A percentile compares a stretch with the other conserved stretches of the same genome.
Evolutionary conservation across 768 basidiomycete genomes (phyloP).

Genomic region (Hydnum rufescens): DNA sequence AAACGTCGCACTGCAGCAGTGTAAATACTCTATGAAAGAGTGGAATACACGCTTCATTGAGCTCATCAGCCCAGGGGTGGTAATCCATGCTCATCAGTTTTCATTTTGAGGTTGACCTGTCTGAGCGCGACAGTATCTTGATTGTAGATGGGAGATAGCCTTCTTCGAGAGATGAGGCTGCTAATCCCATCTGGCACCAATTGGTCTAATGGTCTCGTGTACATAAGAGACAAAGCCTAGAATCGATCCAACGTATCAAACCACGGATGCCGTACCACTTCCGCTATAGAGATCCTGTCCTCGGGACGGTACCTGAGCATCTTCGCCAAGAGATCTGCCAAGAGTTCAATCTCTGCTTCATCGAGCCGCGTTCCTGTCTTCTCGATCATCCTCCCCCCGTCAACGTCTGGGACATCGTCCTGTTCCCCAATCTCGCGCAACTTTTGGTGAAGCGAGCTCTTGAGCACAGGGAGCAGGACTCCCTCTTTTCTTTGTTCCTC

Average conservation of each 20-base stretch:
- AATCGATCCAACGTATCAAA: no score
- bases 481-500: constrained; percentile 15
- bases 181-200: no score
- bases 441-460: constrained; percentile 16
- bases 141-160: no score
- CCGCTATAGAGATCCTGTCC: constrained; percentile 22
- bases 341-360: constrained; percentile 19
- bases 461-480: constrained; percentile 13
- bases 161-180: no score
- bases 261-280: constrained; percentile 22
- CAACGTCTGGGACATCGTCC: constrained; percentile 13
- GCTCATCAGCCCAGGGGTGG: no score
- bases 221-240: no score
- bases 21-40: no score
- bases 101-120: no score
- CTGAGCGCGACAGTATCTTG: no score
- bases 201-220: no score
- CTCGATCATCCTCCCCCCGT: constrained; percentile 22
- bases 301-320: constrained; percentile 25
- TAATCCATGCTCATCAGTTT: no score
- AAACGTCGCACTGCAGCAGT: not conserved
- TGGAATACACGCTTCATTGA: no score
- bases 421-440: constrained; percentile 17
- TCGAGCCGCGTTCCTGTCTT: constrained; percentile 13
- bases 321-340: constrained; percentile 23